Base-by-base conservation (phyloP, 352 stramenopile genomes). In the Globisporangium perplexum region DNA sequence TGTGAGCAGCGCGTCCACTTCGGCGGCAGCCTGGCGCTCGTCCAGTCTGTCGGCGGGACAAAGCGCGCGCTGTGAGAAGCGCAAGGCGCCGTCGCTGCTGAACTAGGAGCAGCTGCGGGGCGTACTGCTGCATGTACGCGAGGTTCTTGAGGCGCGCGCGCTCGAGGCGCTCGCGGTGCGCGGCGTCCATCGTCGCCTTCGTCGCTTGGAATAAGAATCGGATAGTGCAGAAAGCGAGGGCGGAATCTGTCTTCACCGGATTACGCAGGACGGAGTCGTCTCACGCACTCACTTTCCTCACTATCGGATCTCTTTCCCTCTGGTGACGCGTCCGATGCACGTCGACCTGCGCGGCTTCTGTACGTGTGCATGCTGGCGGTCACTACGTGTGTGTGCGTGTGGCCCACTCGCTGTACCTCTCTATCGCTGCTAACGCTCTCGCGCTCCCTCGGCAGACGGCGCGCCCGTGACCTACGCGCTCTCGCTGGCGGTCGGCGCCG, bases 271-370 rank as follows among this genome's bases (percentile, higher is more conserved):
- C 7, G 8, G 8, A 14, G 1, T 4, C 8, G 8, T 14, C 30
- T 12, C 6, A 1, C 4, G 30, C 30, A 35, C 30, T 35, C 30
- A 12, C 30, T 35, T 35, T 35, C 30, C 30, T 35, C 30, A 35
- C 30, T 35, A 35, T 35, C 30, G 30, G 30, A 35, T 35, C 30
- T 35, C 30, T 35, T 8, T 35, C 30, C 10, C 12, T 12, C 30
- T 35, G 7, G 26, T 43, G 26, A 48, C n/a, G 20, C 14, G 23
- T 18, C 55, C 44, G 24, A 91, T 91, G 80, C 80, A 91, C 65
- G 74, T 68, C 38, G 80, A 91, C 61, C 58, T 91, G 50, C 76
- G 77, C 39, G 80, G 80, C 71, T 91, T 91, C 74, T 91, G 80
- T 91, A 49, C 56, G 77, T 87, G 33, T 86, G 70, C n/a, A n/a